Percentiles rank a stretch among this genome's conserved stretches.
Evolutionary conservation across 352 stramenopile species (phyloP).

Genomic region (Phytophthora kernoviae): DNA sequence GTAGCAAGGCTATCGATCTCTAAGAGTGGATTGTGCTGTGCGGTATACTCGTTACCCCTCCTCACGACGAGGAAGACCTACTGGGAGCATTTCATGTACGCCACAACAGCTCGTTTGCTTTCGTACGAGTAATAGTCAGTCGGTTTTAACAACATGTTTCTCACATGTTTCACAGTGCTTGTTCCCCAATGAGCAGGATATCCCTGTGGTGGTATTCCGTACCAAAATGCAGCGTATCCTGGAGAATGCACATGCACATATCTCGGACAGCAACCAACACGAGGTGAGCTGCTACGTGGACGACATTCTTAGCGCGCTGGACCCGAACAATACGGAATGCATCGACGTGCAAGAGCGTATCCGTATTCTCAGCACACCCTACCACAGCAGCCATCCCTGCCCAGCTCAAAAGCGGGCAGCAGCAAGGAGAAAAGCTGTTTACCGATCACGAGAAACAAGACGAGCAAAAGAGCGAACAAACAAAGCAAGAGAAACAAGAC

Average conservation of each 20-base stretch:
- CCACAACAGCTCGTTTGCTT: neutral
- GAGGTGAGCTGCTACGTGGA: constrained; percentile 76
- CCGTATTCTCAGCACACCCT: constrained; percentile 56
- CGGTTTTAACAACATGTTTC: neutral
- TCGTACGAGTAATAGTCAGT: neutral
- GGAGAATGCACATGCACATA: constrained; percentile 63
- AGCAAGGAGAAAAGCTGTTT: neutral
- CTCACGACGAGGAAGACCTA: constrained; percentile 55
- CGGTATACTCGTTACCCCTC: constrained; percentile 59
- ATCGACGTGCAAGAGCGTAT: constrained; percentile 77
- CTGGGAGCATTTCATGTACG: constrained; percentile 61
- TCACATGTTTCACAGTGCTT: constrained; percentile 41
- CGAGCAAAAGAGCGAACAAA: constrained; percentile 4
- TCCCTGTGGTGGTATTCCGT: constrained; percentile 63
- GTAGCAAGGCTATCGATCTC: constrained; percentile 70
- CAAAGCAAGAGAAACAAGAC: too few relatives aligned
- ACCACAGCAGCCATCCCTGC: constrained; percentile 31
- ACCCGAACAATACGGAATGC: constrained; percentile 75
- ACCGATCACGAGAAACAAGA: constrained; percentile 2
- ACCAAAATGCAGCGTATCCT: constrained; percentile 76
- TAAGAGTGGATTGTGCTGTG: constrained; percentile 75
- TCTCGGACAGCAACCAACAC: constrained; percentile 70
- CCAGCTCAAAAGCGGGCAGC: constrained; percentile 8
- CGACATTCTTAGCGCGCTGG: constrained; percentile 67
- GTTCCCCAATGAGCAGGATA: constrained; percentile 67